A percentile compares a stretch with the other conserved stretches of the same genome.
phyloP scores from a whole-genome alignment of 176 grass and related monocot species.

The Avena sativa region DNA sequence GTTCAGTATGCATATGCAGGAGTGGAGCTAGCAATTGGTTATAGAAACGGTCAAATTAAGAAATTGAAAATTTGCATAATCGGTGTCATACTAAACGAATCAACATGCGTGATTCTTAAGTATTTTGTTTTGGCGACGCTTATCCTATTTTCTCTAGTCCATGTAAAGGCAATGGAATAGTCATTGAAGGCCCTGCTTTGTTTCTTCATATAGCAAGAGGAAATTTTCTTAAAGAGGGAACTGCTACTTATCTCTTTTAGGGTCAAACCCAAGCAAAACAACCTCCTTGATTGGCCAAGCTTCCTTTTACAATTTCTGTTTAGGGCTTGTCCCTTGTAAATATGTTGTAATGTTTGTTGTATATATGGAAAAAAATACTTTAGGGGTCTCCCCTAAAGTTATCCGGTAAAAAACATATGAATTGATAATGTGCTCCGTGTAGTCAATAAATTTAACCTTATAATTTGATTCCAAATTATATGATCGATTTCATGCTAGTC shows the following conservation, averaged over 20 bases:
- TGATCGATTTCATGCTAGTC: background rate
- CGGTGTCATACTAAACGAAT: background rate
- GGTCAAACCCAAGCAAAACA: background rate
- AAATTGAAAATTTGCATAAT: background rate
- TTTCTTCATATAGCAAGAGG: constrained; percentile 20
- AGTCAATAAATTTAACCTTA: background rate
- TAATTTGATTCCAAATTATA: background rate
- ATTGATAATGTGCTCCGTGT: background rate
- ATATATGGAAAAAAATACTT: background rate
- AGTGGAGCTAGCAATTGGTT: background rate
- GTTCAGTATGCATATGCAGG: background rate
- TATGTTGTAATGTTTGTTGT: background rate
- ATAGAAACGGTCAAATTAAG: background rate
- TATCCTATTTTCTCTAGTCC: background rate
- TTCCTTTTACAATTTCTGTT: background rate
- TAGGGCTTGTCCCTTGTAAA: background rate
- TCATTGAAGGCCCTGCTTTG: background rate
- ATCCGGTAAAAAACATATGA: background rate
- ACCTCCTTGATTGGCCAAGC: background rate
- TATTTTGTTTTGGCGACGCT: background rate
- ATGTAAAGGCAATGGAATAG: background rate
- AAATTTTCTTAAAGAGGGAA: background rate
- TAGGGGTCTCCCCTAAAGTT: background rate
- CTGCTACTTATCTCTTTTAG: background rate
- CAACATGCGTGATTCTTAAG: background rate